Base-by-base conservation (phyloP, 164 flowering plant genomes). In the Echeveria elegans region DNA sequence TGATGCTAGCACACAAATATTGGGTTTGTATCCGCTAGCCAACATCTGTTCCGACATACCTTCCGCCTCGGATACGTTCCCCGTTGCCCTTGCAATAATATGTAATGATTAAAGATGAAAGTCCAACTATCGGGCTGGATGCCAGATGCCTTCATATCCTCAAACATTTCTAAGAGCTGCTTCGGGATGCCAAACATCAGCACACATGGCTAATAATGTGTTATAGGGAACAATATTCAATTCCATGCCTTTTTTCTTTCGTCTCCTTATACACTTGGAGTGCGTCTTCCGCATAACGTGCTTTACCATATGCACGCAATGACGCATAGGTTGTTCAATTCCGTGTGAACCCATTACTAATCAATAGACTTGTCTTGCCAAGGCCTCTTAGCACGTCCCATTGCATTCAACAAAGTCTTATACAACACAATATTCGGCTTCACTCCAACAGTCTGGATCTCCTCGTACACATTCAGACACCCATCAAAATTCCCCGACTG, bases 381-480 rank as follows among this genome's bases (percentile, higher is more conserved):
- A 28, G 97, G 97, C 77, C 96, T 83, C 81, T 76, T 85, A 15
- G 95, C 97, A 74, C 87, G 79, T 12, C 97, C 95, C 99, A 94
- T 94, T 0, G 88, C 86, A 83, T 89, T 96, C 75, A 89, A 69
- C 76, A 94, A 73, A 14, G 84, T 83, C 68, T 89, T 91, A 70
- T 87, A 94, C 6, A 80, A 70, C 38, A 77, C 82, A 77, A 82
- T 65, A 75, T 81, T 89, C 2, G 90, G 87, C 75, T 79, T 86
- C 30, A 78, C 83, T 8, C 87, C 87, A 6, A 87, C 75, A 47
- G 90, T 93, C 82, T 94, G 91, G 96, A 94, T 89, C 72, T 91
- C 97, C 76, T 94, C 85, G 72, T 80, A 94, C 32, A 91, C 91
- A 80, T 86, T 94, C 83, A 91, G 80, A 29, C 88, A 86, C 66